phyloP scores from a whole-genome alignment of 768 basidiomycete genomes.

The Auriscalpium microsporum region DNA sequence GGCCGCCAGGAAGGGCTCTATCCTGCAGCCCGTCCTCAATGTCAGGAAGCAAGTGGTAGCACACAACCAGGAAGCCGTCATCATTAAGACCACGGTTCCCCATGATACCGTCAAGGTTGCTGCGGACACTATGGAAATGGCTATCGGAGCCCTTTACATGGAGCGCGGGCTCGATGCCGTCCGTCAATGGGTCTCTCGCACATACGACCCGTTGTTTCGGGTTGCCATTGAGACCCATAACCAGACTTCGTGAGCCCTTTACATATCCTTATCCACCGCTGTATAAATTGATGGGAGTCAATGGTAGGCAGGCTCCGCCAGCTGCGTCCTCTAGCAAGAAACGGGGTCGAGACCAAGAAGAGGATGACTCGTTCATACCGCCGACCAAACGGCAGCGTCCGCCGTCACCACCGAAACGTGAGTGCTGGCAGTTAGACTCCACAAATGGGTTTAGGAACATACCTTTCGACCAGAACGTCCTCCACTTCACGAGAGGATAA shows the following conservation, averaged over 20 bases:
- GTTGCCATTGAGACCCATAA: constrained; percentile 23
- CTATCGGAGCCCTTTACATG: constrained; percentile 35
- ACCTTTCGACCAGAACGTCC: too few species aligned
- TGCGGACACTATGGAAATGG: constrained; percentile 40
- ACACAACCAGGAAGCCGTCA: neutral
- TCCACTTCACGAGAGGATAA: too few species aligned
- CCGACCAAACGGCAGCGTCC: neutral
- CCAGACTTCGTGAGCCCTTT: neutral
- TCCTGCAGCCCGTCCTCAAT: constrained; percentile 27
- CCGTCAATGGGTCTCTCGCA: constrained; percentile 29
- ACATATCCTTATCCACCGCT: too few species aligned
- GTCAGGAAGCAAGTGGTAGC: neutral
- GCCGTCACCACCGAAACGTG: neutral
- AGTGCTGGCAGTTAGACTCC: neutral
- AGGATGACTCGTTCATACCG: neutral
- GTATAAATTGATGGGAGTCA: too few species aligned
- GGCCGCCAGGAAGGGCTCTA: constrained; percentile 20
- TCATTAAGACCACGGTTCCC: constrained; percentile 1
- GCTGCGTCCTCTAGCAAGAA: neutral
- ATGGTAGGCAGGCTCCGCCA: too few species aligned
- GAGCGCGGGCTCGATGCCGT: constrained; percentile 32
- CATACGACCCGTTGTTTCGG: constrained; percentile 31
- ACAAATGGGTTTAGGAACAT: neutral
- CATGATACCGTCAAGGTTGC: constrained; percentile 25
- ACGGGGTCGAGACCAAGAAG: neutral